Base-by-base conservation (phyloP, 768 basidiomycete genomes). In the Pleurotus tuoliensis region DNA sequence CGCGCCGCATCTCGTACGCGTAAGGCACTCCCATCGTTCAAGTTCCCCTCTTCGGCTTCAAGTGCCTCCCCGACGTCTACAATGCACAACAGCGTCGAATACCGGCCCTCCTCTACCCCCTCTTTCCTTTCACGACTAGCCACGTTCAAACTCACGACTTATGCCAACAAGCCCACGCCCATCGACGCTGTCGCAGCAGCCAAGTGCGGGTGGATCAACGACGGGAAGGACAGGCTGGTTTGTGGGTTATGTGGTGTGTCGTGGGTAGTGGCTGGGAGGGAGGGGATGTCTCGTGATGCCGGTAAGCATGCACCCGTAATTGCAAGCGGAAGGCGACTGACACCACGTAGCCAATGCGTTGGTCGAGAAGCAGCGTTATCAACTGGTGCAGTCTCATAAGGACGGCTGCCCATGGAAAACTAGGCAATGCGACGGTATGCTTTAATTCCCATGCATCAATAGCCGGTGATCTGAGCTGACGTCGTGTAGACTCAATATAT, bases 371-470 rank as follows among this genome's bases (percentile, higher is more conserved):
- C 92, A 93, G 66, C 80, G 80, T 12, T 59, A 64, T 3, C 81
- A 82, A 43, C 71, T 94, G 4, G 81, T 92, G 1, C 80, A 82
- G 3, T 78, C 79, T 64, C 92, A 94, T 66, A 92, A 92, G 67
- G 77, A 83, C 45, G 88, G 88, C 0, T 94, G 92, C 64, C 91
- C 92, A 2, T 94, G 92, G 92, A 89, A 82, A 67, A 74, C 78
- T 49, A 80, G 82, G 56, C 92, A 93, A 66, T 92, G 91, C 61
- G 88, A 92, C 67, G 72, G 91, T 93, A 63, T 59, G 83, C 68
- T 37, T 30, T 0, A 4, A 34, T 34, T 34, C 30, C 11, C 30
- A 34, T 34, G 30, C 30, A 2, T 34, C 3, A 34, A 34, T 34
- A 34, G 30, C 30, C 30, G 30, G 30, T 34, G 30, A 34, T 34